Evolutionary conservation across 768 basidiomycete species (phyloP).

Genomic region (Boletus subparvulus): DNA sequence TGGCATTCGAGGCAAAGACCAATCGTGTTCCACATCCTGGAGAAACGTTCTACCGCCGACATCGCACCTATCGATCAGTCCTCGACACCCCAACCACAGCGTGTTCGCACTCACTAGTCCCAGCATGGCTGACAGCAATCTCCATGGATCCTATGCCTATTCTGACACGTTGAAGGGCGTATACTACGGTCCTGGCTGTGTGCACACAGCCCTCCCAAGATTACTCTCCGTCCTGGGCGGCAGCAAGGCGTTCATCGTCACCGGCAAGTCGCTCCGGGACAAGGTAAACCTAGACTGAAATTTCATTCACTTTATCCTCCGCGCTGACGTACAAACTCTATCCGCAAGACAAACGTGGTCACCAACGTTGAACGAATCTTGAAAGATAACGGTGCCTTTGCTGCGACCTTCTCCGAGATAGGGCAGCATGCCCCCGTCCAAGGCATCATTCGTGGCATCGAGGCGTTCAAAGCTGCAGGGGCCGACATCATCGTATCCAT

Average conservation of each 20-base stretch:
- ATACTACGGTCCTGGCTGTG: conserved; percentile 70
- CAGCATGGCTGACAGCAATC: conserved; percentile 10
- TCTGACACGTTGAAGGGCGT: conserved; percentile 66
- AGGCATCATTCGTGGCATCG: conserved; percentile 57
- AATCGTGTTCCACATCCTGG: neutral
- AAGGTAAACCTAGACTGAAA: conserved; percentile 43
- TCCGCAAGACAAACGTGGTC: conserved; percentile 27
- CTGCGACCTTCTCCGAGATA: conserved; percentile 69
- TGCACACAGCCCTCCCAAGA: conserved; percentile 61
- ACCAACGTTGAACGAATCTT: conserved; percentile 41
- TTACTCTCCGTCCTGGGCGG: conserved; percentile 53
- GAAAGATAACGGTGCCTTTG: conserved; percentile 56
- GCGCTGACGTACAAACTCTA: conserved; percentile 10
- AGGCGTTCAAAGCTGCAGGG: conserved; percentile 51
- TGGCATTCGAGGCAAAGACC: neutral
- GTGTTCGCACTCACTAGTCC: neutral
- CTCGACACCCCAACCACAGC: neutral
- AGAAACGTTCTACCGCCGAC: conserved; percentile 4
- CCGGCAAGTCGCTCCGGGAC: conserved; percentile 63
- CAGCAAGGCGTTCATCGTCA: conserved; percentile 68
- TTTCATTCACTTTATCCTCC: neutral
- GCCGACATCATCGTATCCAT: conserved; percentile 72
- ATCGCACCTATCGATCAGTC: conserved; percentile 5
- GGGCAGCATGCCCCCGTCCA: conserved; percentile 71
- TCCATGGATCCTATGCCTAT: conserved; percentile 61